A percentile compares a stretch with the other conserved stretches of the same genome.
These are phyloP conservation scores for Neoscytalidium dimidiatum DNA, from an alignment of 2,329 filamentous ascomycete genomes.

Conservation along the genomic window DNA sequence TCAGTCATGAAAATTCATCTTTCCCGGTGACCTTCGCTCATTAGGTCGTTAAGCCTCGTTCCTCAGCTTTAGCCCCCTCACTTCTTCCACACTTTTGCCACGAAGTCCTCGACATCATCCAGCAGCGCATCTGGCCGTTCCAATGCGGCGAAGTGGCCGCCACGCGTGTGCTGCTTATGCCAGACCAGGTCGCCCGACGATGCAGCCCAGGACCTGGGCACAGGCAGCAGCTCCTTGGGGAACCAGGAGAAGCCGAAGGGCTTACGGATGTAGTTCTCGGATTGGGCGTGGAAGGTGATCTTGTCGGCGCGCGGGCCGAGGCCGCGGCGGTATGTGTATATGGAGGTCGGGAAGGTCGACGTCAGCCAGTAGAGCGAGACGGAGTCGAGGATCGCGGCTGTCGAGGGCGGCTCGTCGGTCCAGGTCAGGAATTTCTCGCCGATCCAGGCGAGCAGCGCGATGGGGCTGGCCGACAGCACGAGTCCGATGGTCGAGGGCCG, in stretches of 20 bases:
- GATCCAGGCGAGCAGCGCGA: conserved; percentile 61
- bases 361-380: conserved; percentile 62
- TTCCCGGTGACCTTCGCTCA: background rate
- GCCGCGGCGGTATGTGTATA: conserved; percentile 52
- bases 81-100: conserved; percentile 35
- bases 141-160: conserved; percentile 58
- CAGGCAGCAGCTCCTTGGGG: conserved; percentile 44
- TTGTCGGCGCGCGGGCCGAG: conserved; percentile 22
- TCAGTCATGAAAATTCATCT: too few relatives aligned
- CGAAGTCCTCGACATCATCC: conserved; percentile 50
- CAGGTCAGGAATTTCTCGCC: conserved; percentile 61
- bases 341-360: conserved; percentile 46
- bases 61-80: background rate
- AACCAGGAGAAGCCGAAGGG: conserved; percentile 49
- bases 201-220: conserved; percentile 40
- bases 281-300: conserved; percentile 15
- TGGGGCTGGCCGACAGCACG: conserved; percentile 55
- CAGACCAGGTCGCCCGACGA: conserved; percentile 41
- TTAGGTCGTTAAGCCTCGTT: background rate
- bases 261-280: conserved; percentile 31
- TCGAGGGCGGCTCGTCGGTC: conserved; percentile 48
- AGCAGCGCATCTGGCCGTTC: conserved; percentile 47
- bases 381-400: conserved; percentile 51
- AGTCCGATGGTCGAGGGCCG: conserved; percentile 60
- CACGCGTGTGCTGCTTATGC: conserved; percentile 42